Conservation (phyloP, 1,139 yeast species). For the Yamadazyma kanchanaburiensis region DNA sequence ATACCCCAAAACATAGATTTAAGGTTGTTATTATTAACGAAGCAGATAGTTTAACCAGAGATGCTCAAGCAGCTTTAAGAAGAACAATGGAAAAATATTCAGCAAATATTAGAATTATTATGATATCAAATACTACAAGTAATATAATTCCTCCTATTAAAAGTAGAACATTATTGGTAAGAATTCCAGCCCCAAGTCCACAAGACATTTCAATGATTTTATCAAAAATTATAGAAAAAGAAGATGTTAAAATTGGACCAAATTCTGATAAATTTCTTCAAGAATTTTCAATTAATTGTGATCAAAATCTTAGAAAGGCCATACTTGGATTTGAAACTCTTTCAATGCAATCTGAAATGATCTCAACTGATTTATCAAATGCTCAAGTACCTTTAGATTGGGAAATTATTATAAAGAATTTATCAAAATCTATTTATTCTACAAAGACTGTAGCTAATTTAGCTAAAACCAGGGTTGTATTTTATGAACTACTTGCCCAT, state of each 20-base stretch:
- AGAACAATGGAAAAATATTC: conserved; percentile 98
- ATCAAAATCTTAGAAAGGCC: conserved; percentile 76
- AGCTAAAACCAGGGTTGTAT: conserved; percentile 66
- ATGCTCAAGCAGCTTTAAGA: conserved; percentile 96
- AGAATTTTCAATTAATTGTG: conserved; percentile 52
- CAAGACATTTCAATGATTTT: conserved; percentile 58
- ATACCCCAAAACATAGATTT: conserved; percentile 58
- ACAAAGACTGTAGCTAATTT: conserved; percentile 71
- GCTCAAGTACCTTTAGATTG: conserved; percentile 66
- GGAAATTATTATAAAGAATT: conserved; percentile 69
- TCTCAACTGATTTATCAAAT: conserved; percentile 31
- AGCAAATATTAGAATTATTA: conserved; percentile 74
- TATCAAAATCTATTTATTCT: conserved; percentile 58
- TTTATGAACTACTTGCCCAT: conserved; percentile 86
- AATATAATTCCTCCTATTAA: conserved; percentile 91
- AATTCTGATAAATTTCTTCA: conserved; percentile 43
- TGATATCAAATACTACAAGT: conserved; percentile 86
- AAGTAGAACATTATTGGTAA: conserved; percentile 82
- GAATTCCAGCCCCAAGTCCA: conserved; percentile 78
- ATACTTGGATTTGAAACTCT: conserved; percentile 81
- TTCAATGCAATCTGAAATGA: conserved; percentile 65
- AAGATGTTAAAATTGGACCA: conserved; percentile 40
- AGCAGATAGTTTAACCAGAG: conserved; percentile 88
- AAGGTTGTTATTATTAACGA: conserved; percentile 92
- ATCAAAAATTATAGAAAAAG: conserved; percentile 52